phyloP scores from a whole-genome alignment of 768 basidiomycete genomes.

The Podaxis sp. region DNA sequence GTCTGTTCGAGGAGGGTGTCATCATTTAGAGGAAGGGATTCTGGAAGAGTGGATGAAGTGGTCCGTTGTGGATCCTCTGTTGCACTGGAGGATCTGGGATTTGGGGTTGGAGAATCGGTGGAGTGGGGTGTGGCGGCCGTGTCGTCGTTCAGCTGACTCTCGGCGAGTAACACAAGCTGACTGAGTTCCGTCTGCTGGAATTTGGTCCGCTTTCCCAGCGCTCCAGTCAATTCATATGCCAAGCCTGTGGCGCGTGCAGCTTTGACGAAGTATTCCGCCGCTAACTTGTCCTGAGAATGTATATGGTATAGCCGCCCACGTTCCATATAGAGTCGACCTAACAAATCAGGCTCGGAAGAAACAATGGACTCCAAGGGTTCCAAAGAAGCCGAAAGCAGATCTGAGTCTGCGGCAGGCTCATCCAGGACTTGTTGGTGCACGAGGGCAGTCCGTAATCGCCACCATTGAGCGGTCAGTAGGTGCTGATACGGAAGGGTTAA shows the following conservation, averaged over 20 bases:
- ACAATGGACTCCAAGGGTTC: constrained; percentile 38
- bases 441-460: constrained; percentile 72
- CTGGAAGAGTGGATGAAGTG: constrained; percentile 47
- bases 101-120: constrained; percentile 13
- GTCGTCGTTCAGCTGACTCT: constrained; percentile 57
- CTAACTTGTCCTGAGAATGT: constrained; percentile 72
- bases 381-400: constrained; percentile 38
- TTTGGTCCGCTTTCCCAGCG: constrained; percentile 90
- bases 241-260: constrained; percentile 78
- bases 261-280: constrained; percentile 72
- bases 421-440: constrained; percentile 83
- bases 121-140: constrained; percentile 20
- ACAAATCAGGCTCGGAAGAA: constrained; percentile 58
- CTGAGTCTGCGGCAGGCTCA: constrained; percentile 67
- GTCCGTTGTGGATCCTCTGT: constrained; percentile 13
- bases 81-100: constrained; percentile 9
- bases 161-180: constrained; percentile 93
- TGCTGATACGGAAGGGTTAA: constrained; percentile 50
- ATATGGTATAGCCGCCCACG: constrained; percentile 76
- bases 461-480: constrained; percentile 63
- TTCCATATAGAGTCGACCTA: constrained; percentile 69
- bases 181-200: constrained; percentile 84
- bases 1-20: constrained; percentile 96
- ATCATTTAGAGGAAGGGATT: constrained; percentile 84
- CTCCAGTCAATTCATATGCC: constrained; percentile 89